Evolutionary conservation across 495 filamentous ascomycete genomes (phyloP), one percentile per base, ranked within the genome.

Genomic region (Hypoxylon fragiforme): DNA sequence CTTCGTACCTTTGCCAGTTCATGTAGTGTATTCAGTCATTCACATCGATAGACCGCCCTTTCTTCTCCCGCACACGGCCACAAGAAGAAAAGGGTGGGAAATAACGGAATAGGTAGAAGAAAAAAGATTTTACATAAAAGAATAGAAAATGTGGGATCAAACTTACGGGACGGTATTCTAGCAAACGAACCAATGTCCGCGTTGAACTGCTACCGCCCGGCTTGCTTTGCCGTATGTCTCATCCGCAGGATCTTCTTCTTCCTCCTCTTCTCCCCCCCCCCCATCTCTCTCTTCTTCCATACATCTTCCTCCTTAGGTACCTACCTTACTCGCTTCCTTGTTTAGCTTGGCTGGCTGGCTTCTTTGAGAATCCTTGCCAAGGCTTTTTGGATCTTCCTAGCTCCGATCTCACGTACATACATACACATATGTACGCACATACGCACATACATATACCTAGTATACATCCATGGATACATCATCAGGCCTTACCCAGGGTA

Each of bases 291-390:
- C 36, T 28, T 4, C 4, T 9, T 28, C n/a, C 9, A 28, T 9
- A 28, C 4, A 9, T 9, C 4, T 28, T 28, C 24, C 24, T 28
- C 9, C 4, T 9, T 28, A 9, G 24, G 24, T 28, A 28, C 24
- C 24, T n/a, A n/a, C n/a, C n/a, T n/a, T n/a, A n/a, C n/a, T n/a
- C n/a, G n/a, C n/a, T n/a, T n/a, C n/a, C n/a, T n/a, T n/a, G n/a
- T n/a, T n/a, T n/a, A n/a, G n/a, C n/a, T n/a, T n/a, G n/a, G n/a
- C n/a, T n/a, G n/a, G n/a, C n/a, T n/a, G n/a, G n/a, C n/a, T n/a
- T n/a, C n/a, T n/a, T n/a, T n/a, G n/a, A n/a, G n/a, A n/a, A n/a
- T 61, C 57, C 57, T 61, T 61, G 51, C 42, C 48, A 32, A 47
- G 35, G 37, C 31, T n/a, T n/a, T n/a, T n/a, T n/a, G n/a, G 58